Evolutionary conservation across 73 alveolate genomes (phyloP).

Genomic region (Paramecium sonneborni): DNA sequence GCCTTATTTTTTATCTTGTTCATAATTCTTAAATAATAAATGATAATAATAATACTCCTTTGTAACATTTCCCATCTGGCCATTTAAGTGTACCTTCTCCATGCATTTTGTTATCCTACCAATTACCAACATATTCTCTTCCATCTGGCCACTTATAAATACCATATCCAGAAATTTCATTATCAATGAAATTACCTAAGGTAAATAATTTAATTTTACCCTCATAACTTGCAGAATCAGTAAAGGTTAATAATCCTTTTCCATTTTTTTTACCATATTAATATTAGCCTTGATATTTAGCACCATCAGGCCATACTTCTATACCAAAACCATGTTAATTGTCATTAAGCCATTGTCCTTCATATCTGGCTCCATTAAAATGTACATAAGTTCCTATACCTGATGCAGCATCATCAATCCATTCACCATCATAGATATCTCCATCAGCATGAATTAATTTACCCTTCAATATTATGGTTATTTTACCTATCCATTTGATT

Average conservation of each 20-base stretch:
- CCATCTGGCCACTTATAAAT: conserved; percentile 77
- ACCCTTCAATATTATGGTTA: conserved; percentile 65
- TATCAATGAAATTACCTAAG: conserved; percentile 62
- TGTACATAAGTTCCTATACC: conserved; percentile 59
- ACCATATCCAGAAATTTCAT: conserved; percentile 78
- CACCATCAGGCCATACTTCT: conserved; percentile 78
- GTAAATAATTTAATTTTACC: conserved; percentile 67
- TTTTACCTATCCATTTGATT: conserved; percentile 74
- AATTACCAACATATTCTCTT: conserved; percentile 71
- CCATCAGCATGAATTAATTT: conserved; percentile 81
- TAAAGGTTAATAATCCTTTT: conserved; percentile 62
- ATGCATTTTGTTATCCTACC: conserved; percentile 76
- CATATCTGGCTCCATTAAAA: conserved; percentile 70
- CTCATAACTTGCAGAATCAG: conserved; percentile 74
- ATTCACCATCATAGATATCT: conserved; percentile 76
- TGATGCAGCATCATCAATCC: conserved; percentile 68
- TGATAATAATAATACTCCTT: conserved; percentile 65
- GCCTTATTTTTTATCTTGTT: conserved; percentile 75
- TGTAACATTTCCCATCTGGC: conserved; percentile 77
- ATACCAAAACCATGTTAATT: conserved; percentile 78
- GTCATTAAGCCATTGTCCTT: conserved; percentile 77
- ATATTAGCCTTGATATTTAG: conserved; percentile 70
- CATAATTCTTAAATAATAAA: background rate
- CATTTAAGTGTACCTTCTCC: conserved; percentile 74
- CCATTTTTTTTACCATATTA: conserved; percentile 45